Percentiles rank a stretch among this genome's conserved stretches.
Conservation (phyloP, 108 stramenopile species). For the Heterococcus sp. region DNA sequence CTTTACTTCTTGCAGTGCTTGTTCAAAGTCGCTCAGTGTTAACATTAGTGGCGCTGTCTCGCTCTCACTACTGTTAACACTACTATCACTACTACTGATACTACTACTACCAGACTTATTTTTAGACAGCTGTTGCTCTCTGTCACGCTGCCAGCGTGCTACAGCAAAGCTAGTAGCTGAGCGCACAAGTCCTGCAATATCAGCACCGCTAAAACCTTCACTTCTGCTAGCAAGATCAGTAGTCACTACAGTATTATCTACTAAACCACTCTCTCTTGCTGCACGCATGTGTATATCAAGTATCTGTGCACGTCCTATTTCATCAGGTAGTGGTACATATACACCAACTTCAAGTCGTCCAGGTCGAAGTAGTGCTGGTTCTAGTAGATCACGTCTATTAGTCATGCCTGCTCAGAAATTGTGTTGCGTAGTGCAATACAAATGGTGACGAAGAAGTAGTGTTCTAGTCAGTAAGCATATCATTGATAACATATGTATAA, state of each 20-base stretch:
- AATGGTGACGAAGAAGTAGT: too few species aligned
- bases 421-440: too few species aligned
- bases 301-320: constrained; percentile 12
- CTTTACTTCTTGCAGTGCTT: constrained; percentile 16
- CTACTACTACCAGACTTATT: not conserved
- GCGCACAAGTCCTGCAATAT: constrained; percentile 39
- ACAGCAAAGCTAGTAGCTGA: constrained; percentile 38
- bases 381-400: constrained; percentile 80
- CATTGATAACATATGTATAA: too few species aligned
- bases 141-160: constrained; percentile 15
- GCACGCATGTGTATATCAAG: constrained; percentile 25
- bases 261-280: constrained; percentile 21
- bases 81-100: not conserved
- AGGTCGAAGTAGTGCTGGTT: constrained; percentile 74
- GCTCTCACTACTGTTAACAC: not conserved
- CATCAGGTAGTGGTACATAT: constrained; percentile 37
- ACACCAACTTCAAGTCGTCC: constrained; percentile 76
- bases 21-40: constrained; percentile 11
- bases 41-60: not conserved
- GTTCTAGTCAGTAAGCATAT: too few species aligned
- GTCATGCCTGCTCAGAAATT: constrained; percentile 84
- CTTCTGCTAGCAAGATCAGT: constrained; percentile 18
- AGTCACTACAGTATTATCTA: constrained; percentile 10
- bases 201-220: constrained; percentile 30
- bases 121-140: not conserved